phyloP scores from a whole-genome alignment of 495 filamentous ascomycete genomes.

The Aspergillus saccharolyticus region DNA sequence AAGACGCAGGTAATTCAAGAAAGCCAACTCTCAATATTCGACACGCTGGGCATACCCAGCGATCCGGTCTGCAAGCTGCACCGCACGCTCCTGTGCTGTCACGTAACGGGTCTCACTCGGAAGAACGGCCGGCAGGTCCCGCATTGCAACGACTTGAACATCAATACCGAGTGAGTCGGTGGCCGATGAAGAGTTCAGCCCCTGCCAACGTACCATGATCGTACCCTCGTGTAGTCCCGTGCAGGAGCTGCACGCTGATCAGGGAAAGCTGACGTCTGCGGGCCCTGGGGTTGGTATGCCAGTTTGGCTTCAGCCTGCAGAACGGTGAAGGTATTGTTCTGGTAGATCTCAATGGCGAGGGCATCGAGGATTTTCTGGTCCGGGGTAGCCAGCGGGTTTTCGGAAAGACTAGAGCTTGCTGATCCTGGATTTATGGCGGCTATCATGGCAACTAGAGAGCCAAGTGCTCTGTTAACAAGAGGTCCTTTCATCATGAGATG shows the following conservation, averaged over 20 bases:
- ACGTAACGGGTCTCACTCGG: neutral
- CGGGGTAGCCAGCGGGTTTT: conserved; percentile 14
- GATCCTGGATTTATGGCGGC: neutral
- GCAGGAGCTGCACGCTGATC: conserved; percentile 17
- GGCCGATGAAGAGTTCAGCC: neutral
- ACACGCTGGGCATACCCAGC: neutral
- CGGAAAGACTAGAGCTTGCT: neutral
- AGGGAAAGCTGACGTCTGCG: conserved; percentile 16
- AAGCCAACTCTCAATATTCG: neutral
- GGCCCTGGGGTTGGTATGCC: conserved; percentile 10
- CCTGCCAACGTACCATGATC: conserved; percentile 18
- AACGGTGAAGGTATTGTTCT: conserved; percentile 10
- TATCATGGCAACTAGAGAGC: neutral
- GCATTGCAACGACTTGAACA: neutral
- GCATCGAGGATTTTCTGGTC: conserved; percentile 12
- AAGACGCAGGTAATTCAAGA: too few relatives aligned
- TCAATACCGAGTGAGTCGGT: too few relatives aligned
- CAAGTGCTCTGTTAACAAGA: neutral
- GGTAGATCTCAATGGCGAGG: conserved; percentile 12
- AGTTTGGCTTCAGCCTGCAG: conserved; percentile 17
- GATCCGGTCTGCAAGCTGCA: neutral
- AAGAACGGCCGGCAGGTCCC: neutral
- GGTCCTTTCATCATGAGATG: neutral
- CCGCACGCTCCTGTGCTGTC: neutral
- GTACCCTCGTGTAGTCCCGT: conserved; percentile 14